Percentiles rank a stretch among this genome's conserved stretches.
These are phyloP conservation scores for Daldinia sp. DNA, from an alignment of 2,329 filamentous ascomycete species.

Conservation along the genomic window DNA sequence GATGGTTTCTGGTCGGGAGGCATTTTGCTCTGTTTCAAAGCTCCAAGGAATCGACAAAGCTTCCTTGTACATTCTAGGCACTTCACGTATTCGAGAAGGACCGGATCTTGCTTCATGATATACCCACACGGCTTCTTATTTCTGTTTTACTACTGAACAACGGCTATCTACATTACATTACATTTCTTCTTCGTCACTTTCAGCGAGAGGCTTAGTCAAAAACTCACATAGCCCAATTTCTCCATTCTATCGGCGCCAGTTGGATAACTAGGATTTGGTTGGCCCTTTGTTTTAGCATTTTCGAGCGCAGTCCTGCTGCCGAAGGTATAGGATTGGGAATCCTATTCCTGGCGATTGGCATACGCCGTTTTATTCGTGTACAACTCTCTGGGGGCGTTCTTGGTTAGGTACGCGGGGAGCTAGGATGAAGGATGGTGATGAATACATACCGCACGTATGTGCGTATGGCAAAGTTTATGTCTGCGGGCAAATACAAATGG, in stretches of 20 bases:
- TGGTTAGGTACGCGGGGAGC: constrained; percentile 25
- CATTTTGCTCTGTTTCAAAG: constrained; percentile 9
- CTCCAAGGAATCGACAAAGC: constrained; percentile 1
- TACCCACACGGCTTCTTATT: constrained; percentile 35
- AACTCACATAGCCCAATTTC: constrained; percentile 5
- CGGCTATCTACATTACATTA: constrained; percentile 26
- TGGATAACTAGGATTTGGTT: constrained; percentile 17
- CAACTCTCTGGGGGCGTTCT: constrained; percentile 33
- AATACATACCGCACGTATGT: constrained; percentile 34
- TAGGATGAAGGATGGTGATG: constrained; percentile 18
- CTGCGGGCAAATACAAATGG: constrained; percentile 18
- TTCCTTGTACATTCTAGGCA: constrained; percentile 13
- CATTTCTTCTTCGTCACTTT: not conserved
- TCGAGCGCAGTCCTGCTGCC: constrained; percentile 33
- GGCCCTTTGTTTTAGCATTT: constrained; percentile 36
- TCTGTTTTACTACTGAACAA: constrained; percentile 32
- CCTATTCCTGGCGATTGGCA: constrained; percentile 31
- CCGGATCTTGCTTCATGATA: constrained; percentile 31
- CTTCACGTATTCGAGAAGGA: constrained; percentile 25
- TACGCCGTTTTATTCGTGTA: constrained; percentile 38
- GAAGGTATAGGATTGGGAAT: constrained; percentile 34
- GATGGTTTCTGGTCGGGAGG: constrained; percentile 18
- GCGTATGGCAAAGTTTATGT: constrained; percentile 27
- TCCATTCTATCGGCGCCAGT: constrained; percentile 24
- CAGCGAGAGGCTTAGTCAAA: constrained; percentile 9